Evolutionary conservation across 139 green algal genomes (phyloP), one percentile per base, ranked within the genome.

Genomic region (Volvox africanus): DNA sequence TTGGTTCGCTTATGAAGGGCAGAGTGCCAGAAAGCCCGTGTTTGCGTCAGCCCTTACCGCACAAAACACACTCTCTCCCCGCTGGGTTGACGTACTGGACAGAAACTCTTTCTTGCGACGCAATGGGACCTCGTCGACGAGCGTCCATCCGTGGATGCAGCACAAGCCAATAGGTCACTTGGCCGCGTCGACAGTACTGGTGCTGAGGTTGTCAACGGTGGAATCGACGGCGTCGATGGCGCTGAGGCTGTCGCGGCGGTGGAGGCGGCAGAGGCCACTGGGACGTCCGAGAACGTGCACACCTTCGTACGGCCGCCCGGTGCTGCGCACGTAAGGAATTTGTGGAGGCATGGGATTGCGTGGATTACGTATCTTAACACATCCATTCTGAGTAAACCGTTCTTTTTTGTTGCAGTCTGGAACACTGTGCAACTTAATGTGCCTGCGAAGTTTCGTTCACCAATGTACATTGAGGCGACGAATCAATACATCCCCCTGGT

Each of bases 71-170:
- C 65, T 28, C 11, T 28, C 44, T n/a, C 65, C 11, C 65, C 65
- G 65, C 9, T 73, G 65, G 65, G 65, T 30, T 73, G 65, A 73
- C 16, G 65, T 2, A 22, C 2, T 3, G 16, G 21, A 32, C 86
- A 90, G 93, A 94, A 92, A 36, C 94, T 97, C 28, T 97, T 96
- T 61, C 82, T 91, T 37, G 92, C 94, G 24, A 96, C 92, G 14
- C 92, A 94, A 62, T 97, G 95, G 95, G 86, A 76, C 35, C 92
- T 97, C 69, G 68, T 95, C 22, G 92, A 96, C 61, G 89, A 90
- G 86, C 86, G 86, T 0, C 69, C 85, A 5, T 82, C 69, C 18
- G 18, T 73, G 37, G 85, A 89, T 0, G 85, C 20, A 33, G 33
- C 32, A 13, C 32, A 55, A n/a, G 37, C 26, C 44, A 24, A 44